These are phyloP conservation scores for Kodamaea suecica DNA, from an alignment of 1,139 yeast genomes.

Conservation along the genomic window DNA sequence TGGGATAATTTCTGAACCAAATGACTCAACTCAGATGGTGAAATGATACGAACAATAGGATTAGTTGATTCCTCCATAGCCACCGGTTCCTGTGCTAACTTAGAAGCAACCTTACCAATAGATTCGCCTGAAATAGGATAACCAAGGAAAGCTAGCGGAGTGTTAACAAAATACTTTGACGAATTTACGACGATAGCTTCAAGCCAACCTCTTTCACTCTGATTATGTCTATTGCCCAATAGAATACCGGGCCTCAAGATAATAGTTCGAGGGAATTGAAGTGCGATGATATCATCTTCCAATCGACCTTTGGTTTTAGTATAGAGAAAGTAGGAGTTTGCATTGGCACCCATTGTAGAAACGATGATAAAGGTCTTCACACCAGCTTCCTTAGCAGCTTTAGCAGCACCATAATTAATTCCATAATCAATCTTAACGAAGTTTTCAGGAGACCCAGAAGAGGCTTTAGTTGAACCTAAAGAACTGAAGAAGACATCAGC, in stretches of 20 bases:
- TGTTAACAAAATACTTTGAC: not conserved
- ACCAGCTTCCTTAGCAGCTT: constrained; percentile 66
- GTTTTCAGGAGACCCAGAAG: constrained; percentile 65
- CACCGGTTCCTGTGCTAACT: not conserved
- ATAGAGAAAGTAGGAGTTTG: constrained; percentile 51
- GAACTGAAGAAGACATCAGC: constrained; percentile 50
- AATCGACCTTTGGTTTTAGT: constrained; percentile 59
- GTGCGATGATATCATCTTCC: constrained; percentile 54
- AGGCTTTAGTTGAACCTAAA: constrained; percentile 71
- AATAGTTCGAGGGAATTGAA: constrained; percentile 63
- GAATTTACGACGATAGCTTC: not conserved
- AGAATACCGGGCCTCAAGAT: constrained; percentile 70
- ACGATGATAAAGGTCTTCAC: constrained; percentile 62
- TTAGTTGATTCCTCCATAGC: not conserved
- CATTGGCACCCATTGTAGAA: constrained; percentile 57
- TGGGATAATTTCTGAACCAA: not conserved
- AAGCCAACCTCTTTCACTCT: not conserved
- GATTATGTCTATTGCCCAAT: constrained; percentile 54
- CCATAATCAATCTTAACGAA: constrained; percentile 72
- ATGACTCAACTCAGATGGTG: not conserved
- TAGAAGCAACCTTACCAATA: not conserved
- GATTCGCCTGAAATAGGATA: constrained; percentile 1
- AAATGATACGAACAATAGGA: not conserved
- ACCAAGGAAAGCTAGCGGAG: constrained; percentile 1
- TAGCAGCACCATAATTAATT: constrained; percentile 59